Evolutionary conservation across 352 stramenopile genomes (phyloP).

Genomic region (Globisporangium paroecandrum): DNA sequence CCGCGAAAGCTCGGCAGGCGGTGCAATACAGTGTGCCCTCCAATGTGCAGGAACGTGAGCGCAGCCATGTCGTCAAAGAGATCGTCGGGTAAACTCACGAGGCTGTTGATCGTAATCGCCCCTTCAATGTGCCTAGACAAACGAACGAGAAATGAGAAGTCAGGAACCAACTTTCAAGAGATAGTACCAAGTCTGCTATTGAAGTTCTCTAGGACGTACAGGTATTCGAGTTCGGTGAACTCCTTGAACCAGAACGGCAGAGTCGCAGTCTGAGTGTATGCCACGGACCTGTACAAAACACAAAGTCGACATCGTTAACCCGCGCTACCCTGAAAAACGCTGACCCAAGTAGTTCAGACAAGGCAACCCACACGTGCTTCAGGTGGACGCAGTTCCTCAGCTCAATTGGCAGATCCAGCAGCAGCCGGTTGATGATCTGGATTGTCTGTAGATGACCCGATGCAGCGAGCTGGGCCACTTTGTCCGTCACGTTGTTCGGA

Average conservation of each 20-base stretch:
- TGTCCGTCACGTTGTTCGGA: conserved; percentile 16
- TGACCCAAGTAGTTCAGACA: not conserved
- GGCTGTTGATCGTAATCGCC: not conserved
- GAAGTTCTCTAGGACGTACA: not conserved
- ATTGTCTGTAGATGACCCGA: conserved; percentile 26
- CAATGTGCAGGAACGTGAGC: not conserved
- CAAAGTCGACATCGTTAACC: not conserved
- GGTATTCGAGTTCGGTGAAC: not conserved
- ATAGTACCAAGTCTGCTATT: not conserved
- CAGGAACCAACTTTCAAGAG: not conserved
- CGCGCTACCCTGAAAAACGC: not conserved
- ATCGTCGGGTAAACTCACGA: not conserved
- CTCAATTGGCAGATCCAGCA: conserved; percentile 20
- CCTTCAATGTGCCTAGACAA: not conserved
- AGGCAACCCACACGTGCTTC: conserved; percentile 24
- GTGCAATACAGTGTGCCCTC: not conserved
- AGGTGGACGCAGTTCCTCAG: conserved; percentile 21
- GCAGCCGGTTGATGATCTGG: conserved; percentile 27
- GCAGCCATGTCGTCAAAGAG: not conserved
- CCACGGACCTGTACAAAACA: not conserved
- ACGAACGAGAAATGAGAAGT: not conserved
- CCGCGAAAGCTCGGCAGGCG: not conserved
- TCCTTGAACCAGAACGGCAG: not conserved
- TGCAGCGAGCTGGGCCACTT: conserved; percentile 21
- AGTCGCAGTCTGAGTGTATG: not conserved